Evolutionary conservation across 2,329 filamentous ascomycete species (phyloP), one percentile per base, ranked within the genome.

Genomic region (Stylonectria norvegica): DNA sequence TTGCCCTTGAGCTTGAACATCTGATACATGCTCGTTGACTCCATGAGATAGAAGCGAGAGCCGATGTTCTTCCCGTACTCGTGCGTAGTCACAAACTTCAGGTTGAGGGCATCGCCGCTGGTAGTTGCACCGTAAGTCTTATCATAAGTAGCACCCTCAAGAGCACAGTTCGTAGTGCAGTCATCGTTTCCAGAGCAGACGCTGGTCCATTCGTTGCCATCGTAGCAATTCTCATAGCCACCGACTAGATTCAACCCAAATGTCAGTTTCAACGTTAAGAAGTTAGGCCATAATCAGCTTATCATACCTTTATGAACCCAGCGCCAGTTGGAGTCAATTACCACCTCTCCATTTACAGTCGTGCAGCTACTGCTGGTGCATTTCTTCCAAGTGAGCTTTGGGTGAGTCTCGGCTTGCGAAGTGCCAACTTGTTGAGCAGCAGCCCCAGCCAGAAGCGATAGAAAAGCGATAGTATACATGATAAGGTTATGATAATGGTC

Each of bases 1-100:
- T 82, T 74, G 64, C 79, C 79, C 38, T 79, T 69, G 42, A 86
- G 69, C 43, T 78, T 72, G 66, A 86, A 81, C 58, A 76, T 73
- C 66, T 85, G 67, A 63, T 87, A 87, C 43, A 74, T 76, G 51
- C 68, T 70, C 31, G 81, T 75, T 36, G 71, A 67, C 52, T 75
- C 73, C 68, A 86, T 76, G 47, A 86, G 71, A 61, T 85, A 87
- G 30, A 82, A 65, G 51, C 83, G 76, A 40, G 78, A 67, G 18
- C 72, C 72, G 32, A 76, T 57, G 56, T 76, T 76, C 51, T 61
- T 69, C 34, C 60, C 62, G 59, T 67, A 69, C 17, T 55, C 49
- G 52, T 68, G 65, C 53, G 74, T 67, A 47, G 75, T 80, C 48
- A 80, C 75, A 50, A 81, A 79, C 60, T 73, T 73, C 48, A 81